Percentiles rank a stretch among this genome's conserved stretches.
phyloP scores from a whole-genome alignment of 768 basidiomycete genomes.

The Cyclocybe aegerita region DNA sequence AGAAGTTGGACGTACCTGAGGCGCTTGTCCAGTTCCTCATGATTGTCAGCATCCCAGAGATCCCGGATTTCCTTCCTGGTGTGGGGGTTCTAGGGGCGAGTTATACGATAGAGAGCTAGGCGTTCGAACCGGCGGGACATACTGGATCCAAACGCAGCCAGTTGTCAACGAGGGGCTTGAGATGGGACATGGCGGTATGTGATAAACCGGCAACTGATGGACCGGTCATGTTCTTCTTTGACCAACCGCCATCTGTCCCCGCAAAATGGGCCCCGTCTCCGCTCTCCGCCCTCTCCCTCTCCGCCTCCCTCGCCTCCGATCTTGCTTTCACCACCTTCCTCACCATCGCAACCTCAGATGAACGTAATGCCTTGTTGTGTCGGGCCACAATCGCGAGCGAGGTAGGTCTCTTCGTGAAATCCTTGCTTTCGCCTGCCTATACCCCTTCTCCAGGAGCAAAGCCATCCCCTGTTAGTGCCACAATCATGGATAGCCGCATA shows the following conservation, averaged over 20 bases:
- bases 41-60: conserved; percentile 41
- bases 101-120: neutral
- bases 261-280: conserved; percentile 9
- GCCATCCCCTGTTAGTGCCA: conserved; percentile 38
- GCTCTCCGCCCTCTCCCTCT: too few relatives aligned
- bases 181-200: neutral
- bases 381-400: conserved; percentile 35
- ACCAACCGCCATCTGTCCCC: conserved; percentile 7
- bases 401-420: conserved; percentile 24
- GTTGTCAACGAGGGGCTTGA: conserved; percentile 33
- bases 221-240: conserved; percentile 29
- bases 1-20: conserved; percentile 42
- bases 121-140: neutral
- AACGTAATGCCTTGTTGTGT: conserved; percentile 21
- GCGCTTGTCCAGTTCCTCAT: conserved; percentile 51
- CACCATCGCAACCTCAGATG: neutral
- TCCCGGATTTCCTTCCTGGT: conserved; percentile 49
- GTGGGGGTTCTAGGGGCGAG: conserved; percentile 40
- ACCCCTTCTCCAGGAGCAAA: conserved; percentile 21
- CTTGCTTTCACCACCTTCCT: too few relatives aligned
- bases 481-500: conserved; percentile 31
- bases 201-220: conserved; percentile 4
- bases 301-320: too few relatives aligned
- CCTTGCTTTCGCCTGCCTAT: neutral
- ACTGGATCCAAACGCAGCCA: conserved; percentile 40